Conservation (phyloP, 2,329 filamentous ascomycete species). For the Colletotrichum gigasporum region DNA sequence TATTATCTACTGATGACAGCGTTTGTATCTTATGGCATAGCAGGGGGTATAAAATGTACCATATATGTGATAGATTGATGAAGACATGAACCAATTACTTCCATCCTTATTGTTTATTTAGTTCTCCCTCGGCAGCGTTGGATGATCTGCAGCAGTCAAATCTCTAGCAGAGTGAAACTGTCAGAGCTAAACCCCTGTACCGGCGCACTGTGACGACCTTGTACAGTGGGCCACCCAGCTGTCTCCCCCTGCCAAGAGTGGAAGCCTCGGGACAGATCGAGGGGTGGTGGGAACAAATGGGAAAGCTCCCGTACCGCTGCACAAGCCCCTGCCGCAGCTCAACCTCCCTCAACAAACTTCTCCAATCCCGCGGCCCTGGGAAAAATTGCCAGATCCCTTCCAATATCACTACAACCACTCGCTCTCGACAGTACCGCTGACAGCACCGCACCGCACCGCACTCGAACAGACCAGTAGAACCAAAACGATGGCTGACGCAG, state of each 20-base stretch:
- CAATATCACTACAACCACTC: background rate
- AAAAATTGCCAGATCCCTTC: background rate
- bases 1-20: slow-evolving; percentile 39
- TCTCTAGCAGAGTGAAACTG: no score
- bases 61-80: no score
- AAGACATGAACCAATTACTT: no score
- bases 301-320: background rate
- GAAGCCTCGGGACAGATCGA: slow-evolving; percentile 19
- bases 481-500: slow-evolving; percentile 32
- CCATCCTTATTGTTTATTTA: background rate
- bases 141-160: no score
- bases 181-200: slow-evolving; percentile 11
- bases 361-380: background rate
- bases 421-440: background rate
- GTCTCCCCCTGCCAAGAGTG: background rate
- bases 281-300: background rate
- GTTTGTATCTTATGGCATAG: slow-evolving; percentile 9
- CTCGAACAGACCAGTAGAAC: background rate
- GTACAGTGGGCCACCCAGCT: slow-evolving; percentile 7
- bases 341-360: slow-evolving; percentile 31
- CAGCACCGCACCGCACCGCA: background rate
- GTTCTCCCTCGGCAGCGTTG: no score
- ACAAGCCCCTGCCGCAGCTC: slow-evolving; percentile 27
- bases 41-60: slow-evolving; percentile 10
- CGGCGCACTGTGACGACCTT: slow-evolving; percentile 5